phyloP scores from a whole-genome alignment of 2,329 filamentous ascomycete species.

The Aspergillus neotritici region DNA sequence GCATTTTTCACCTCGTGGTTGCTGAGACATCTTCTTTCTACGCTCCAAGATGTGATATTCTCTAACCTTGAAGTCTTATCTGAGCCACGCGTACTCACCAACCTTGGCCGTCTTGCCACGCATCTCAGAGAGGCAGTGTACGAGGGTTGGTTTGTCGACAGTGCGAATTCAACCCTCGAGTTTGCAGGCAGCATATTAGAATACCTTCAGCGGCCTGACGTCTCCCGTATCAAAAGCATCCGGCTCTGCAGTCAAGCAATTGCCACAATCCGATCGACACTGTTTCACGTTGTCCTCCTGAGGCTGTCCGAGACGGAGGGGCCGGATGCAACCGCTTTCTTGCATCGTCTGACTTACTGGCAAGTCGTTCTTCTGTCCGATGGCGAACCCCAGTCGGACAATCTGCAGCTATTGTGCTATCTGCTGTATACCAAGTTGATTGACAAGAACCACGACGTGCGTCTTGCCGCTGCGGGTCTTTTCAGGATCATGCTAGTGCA shows the following conservation, averaged over 20 bases:
- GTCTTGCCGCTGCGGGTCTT: constrained; percentile 71
- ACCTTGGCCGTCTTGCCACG: constrained; percentile 71
- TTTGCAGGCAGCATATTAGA: constrained; percentile 81
- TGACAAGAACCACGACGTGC: constrained; percentile 61
- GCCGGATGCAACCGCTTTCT: constrained; percentile 61
- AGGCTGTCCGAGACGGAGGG: constrained; percentile 79
- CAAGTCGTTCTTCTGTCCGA: constrained; percentile 81
- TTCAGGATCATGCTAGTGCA: constrained; percentile 92
- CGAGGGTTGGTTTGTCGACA: constrained; percentile 93
- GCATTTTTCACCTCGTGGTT: constrained; percentile 93
- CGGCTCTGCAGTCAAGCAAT: constrained; percentile 85
- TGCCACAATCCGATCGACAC: constrained; percentile 65
- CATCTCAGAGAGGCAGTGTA: constrained; percentile 88
- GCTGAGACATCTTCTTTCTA: constrained; percentile 66
- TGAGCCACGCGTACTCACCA: constrained; percentile 79
- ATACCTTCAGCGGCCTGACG: constrained; percentile 78
- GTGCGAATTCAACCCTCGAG: constrained; percentile 75
- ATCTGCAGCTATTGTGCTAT: constrained; percentile 82
- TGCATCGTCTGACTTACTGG: constrained; percentile 90
- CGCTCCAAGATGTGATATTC: constrained; percentile 64
- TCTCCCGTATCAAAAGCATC: constrained; percentile 76
- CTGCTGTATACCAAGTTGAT: constrained; percentile 86
- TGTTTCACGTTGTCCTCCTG: constrained; percentile 73
- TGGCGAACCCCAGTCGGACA: constrained; percentile 71
- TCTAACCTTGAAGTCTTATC: constrained; percentile 65